phyloP scores from a whole-genome alignment of 176 grass and related monocot genomes.

The Urochloa ruziziensis region DNA sequence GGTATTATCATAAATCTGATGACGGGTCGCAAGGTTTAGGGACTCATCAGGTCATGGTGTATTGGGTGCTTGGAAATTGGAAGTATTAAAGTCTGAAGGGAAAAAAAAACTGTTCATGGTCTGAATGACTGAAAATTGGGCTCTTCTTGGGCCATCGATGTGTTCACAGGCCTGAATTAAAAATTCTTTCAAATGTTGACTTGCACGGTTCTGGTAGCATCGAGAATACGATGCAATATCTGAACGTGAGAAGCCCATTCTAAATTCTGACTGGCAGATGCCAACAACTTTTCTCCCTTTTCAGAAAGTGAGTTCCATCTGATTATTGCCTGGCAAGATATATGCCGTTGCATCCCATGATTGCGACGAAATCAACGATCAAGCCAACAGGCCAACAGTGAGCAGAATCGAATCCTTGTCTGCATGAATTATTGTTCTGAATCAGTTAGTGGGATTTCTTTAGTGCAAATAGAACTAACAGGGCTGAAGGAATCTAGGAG shows the following conservation, averaged over 20 bases:
- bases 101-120: too few species aligned
- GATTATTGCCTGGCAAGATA: background rate
- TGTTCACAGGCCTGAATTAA: too few species aligned
- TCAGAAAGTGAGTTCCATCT: background rate
- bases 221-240: constrained; percentile 23
- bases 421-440: background rate
- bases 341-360: background rate
- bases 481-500: constrained; percentile 6
- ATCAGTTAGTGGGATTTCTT: background rate
- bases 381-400: background rate
- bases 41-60: too few species aligned
- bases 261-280: too few species aligned
- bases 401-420: background rate
- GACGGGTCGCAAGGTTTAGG: too few species aligned
- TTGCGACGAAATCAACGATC: background rate
- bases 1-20: too few species aligned
- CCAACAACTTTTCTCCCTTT: background rate
- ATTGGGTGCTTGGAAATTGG: too few species aligned
- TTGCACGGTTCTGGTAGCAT: background rate
- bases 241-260: background rate
- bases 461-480: too few species aligned
- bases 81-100: too few species aligned
- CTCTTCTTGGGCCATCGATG: too few species aligned
- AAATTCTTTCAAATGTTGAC: background rate
- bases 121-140: too few species aligned